Conservation (phyloP, 768 basidiomycete species). For the Xerocomus potaroensis region DNA sequence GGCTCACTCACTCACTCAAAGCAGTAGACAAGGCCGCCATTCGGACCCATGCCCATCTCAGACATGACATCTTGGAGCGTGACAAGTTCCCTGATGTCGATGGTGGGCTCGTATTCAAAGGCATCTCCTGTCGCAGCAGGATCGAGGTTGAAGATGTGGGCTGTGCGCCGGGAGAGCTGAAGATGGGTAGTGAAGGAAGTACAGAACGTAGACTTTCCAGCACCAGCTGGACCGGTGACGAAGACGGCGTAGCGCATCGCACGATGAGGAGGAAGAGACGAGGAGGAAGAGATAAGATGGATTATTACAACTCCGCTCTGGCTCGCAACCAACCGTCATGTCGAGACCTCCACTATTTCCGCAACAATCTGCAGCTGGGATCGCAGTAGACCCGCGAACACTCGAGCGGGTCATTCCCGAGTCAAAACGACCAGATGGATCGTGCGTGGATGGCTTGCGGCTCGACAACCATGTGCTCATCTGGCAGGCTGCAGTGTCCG, state of each 20-base stretch:
- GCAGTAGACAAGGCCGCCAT: slow-evolving; percentile 95
- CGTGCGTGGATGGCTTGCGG: slow-evolving; percentile 43
- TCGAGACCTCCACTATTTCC: slow-evolving; percentile 75
- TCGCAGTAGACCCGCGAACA: slow-evolving; percentile 79
- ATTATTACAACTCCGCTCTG: slow-evolving; percentile 32
- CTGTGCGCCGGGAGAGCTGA: slow-evolving; percentile 71
- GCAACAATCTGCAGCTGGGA: slow-evolving; percentile 67
- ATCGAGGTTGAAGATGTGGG: slow-evolving; percentile 95
- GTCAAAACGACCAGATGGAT: slow-evolving; percentile 77
- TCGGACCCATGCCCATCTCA: slow-evolving; percentile 93
- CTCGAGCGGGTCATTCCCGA: slow-evolving; percentile 87
- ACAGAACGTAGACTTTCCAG: slow-evolving; percentile 96
- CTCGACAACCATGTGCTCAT: slow-evolving; percentile 11
- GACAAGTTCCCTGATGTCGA: slow-evolving; percentile 93
- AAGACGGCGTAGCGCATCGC: slow-evolving; percentile 85
- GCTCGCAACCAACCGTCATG: slow-evolving; percentile 38
- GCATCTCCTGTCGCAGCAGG: slow-evolving; percentile 84
- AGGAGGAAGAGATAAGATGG: slow-evolving; percentile 12
- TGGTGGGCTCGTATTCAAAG: slow-evolving; percentile 88
- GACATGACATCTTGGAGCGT: slow-evolving; percentile 94
- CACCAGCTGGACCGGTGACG: slow-evolving; percentile 94
- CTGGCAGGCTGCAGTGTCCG: slow-evolving; percentile 54
- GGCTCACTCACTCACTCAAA: slow-evolving; percentile 88
- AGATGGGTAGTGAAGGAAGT: slow-evolving; percentile 87
- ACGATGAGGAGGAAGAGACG: slow-evolving; percentile 6